Evolutionary conservation across 371 early-diverging fungal species (phyloP).

Genomic region (Parasitella parasitica): DNA sequence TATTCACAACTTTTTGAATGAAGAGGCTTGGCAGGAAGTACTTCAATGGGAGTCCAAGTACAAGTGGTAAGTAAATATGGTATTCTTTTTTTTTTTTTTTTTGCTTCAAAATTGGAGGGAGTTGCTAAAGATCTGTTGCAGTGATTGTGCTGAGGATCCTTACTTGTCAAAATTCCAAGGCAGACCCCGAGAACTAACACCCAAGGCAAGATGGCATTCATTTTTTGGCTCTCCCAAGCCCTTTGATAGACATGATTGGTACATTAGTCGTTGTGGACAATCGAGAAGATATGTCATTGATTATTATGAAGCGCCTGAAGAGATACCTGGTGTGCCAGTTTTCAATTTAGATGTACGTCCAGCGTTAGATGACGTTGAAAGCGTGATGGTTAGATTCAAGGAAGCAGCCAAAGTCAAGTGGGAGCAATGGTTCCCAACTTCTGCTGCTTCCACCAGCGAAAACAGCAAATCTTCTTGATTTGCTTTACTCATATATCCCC

Average conservation of each 20-base stretch:
- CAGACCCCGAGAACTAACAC: slow-evolving; percentile 73
- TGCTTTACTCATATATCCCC: not conserved
- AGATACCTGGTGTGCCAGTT: slow-evolving; percentile 66
- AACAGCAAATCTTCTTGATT: not conserved
- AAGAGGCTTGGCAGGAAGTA: slow-evolving; percentile 92
- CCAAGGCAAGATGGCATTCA: slow-evolving; percentile 72
- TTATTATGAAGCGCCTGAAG: slow-evolving; percentile 71
- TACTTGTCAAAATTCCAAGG: slow-evolving; percentile 82
- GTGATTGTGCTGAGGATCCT: slow-evolving; percentile 61
- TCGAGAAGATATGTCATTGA: slow-evolving; percentile 78
- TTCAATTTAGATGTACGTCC: slow-evolving; percentile 85
- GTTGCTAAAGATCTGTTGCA: slow-evolving; percentile 7
- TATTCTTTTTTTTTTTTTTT: not conserved
- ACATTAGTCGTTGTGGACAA: slow-evolving; percentile 71
- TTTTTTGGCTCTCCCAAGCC: slow-evolving; percentile 65
- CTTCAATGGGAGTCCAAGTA: slow-evolving; percentile 88
- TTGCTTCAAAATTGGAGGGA: not conserved
- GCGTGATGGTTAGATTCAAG: slow-evolving; percentile 64
- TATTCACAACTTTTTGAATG: slow-evolving; percentile 97
- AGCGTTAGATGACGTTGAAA: slow-evolving; percentile 70
- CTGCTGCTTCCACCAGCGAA: not conserved
- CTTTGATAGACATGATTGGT: slow-evolving; percentile 85
- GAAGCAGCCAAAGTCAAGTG: slow-evolving; percentile 45
- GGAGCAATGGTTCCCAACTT: slow-evolving; percentile 41
- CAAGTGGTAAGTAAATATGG: slow-evolving; percentile 52